A percentile compares a stretch with the other conserved stretches of the same genome.
phyloP scores from a whole-genome alignment of 2,329 filamentous ascomycete species.

The Aspergillus viridinutans region DNA sequence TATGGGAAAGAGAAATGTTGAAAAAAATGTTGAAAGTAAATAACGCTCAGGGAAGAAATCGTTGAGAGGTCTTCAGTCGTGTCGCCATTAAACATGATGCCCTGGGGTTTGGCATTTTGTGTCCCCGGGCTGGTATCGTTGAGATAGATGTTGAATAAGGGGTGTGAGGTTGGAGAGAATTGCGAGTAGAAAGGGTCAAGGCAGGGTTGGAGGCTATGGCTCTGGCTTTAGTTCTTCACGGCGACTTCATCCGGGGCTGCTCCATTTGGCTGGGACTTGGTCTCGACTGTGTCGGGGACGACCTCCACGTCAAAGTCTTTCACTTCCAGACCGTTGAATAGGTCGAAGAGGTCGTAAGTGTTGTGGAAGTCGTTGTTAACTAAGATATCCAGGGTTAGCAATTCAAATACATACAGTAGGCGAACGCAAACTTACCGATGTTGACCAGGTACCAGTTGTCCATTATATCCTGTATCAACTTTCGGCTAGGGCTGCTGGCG shows the following conservation, averaged over 20 bases:
- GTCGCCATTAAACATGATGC: constrained; percentile 33
- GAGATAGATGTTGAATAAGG: constrained; percentile 38
- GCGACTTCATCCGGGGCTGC: constrained; percentile 5
- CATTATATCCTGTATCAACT: constrained; percentile 77
- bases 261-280: constrained; percentile 21
- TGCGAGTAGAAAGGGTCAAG: constrained; percentile 10
- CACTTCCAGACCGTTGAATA: constrained; percentile 69
- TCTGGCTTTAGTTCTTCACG: constrained; percentile 21
- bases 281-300: constrained; percentile 11
- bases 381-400: constrained; percentile 36
- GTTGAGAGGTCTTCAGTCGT: constrained; percentile 41
- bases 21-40: constrained; percentile 35
- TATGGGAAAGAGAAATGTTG: constrained; percentile 26
- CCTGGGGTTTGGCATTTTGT: constrained; percentile 4
- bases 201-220: constrained; percentile 8
- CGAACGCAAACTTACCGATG: constrained; percentile 62
- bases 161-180: constrained; percentile 16
- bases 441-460: constrained; percentile 92
- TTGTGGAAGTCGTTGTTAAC: constrained; percentile 98
- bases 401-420: neutral
- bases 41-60: constrained; percentile 38
- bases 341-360: constrained; percentile 71
- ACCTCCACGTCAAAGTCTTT: constrained; percentile 35
- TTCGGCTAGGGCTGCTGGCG: constrained; percentile 68
- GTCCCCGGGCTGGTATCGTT: constrained; percentile 28